phyloP scores from a whole-genome alignment of 2,329 filamentous ascomycete genomes.

The Neodidymelliopsis sp. region DNA sequence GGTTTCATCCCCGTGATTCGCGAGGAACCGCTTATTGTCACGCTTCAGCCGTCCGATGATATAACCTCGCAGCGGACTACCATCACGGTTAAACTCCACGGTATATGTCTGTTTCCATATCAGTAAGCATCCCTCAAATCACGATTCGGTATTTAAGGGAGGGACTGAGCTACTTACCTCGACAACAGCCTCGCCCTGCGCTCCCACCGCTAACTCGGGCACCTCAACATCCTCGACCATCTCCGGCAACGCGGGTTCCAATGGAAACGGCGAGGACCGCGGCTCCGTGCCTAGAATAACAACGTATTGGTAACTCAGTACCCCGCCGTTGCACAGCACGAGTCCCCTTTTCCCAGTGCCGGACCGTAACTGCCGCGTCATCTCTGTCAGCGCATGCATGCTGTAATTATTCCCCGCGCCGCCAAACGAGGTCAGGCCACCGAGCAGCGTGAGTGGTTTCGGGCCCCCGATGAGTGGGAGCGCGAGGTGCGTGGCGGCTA shows the following conservation, averaged over 20 bases:
- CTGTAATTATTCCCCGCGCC: constrained; percentile 76
- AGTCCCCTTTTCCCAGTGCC: constrained; percentile 60
- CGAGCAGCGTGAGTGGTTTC: constrained; percentile 67
- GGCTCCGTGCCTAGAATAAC: constrained; percentile 63
- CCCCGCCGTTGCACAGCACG: constrained; percentile 70
- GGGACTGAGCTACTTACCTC: constrained; percentile 56
- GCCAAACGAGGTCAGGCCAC: constrained; percentile 72
- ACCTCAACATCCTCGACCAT: constrained; percentile 50
- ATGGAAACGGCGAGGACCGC: constrained; percentile 56
- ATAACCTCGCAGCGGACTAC: constrained; percentile 57
- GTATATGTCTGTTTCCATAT: constrained; percentile 62
- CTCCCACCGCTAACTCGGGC: constrained; percentile 50
- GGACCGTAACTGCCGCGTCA: constrained; percentile 58
- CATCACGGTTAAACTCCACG: constrained; percentile 63
- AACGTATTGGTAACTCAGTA: constrained; percentile 70
- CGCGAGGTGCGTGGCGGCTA: constrained; percentile 67
- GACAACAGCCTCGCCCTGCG: constrained; percentile 60
- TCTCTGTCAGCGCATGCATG: constrained; percentile 62
- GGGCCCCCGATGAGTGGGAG: constrained; percentile 54
- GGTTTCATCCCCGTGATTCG: constrained; percentile 62
- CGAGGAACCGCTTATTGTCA: constrained; percentile 61
- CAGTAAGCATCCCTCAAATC: constrained; percentile 1
- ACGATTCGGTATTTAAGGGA: not conserved
- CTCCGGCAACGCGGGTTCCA: constrained; percentile 55
- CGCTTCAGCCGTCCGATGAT: constrained; percentile 61